phyloP scores from a whole-genome alignment of 2,329 filamentous ascomycete species.

The Stagonosporopsis cucurbitacearum region DNA sequence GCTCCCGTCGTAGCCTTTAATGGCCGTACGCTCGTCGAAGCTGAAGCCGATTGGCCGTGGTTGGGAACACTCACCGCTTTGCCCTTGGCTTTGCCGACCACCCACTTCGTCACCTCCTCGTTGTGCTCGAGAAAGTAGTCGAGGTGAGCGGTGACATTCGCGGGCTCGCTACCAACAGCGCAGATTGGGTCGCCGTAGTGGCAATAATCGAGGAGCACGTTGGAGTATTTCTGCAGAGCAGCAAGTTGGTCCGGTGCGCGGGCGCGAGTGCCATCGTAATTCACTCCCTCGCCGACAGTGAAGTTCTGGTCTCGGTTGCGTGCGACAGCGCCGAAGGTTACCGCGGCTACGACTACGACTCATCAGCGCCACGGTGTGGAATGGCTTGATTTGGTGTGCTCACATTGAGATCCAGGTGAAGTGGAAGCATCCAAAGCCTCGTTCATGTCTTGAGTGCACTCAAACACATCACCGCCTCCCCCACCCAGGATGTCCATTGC shows the following conservation, averaged over 20 bases:
- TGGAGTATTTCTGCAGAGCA: constrained; percentile 25
- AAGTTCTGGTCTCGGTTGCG: constrained; percentile 33
- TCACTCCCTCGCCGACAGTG: constrained; percentile 30
- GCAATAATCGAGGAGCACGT: constrained; percentile 67
- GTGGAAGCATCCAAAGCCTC: constrained; percentile 27
- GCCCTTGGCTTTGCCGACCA: constrained; percentile 26
- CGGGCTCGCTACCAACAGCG: constrained; percentile 60
- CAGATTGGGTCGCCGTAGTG: constrained; percentile 68
- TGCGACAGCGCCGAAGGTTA: constrained; percentile 35
- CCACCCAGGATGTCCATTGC: constrained; percentile 39
- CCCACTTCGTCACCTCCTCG: constrained; percentile 29
- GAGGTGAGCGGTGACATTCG: constrained; percentile 62
- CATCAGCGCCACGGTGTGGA: constrained; percentile 2
- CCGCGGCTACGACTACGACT: constrained; percentile 32
- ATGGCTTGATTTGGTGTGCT: background rate
- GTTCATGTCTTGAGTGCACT: constrained; percentile 31
- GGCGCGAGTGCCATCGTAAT: constrained; percentile 31
- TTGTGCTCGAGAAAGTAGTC: constrained; percentile 58
- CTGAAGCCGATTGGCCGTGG: constrained; percentile 12
- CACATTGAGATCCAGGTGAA: constrained; percentile 32
- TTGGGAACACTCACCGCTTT: constrained; percentile 18
- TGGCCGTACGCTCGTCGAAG: constrained; percentile 4
- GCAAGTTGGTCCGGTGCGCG: constrained; percentile 28
- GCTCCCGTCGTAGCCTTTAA: constrained; percentile 7
- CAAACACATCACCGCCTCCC: constrained; percentile 35